These are phyloP conservation scores for Arthrobotrys pseudoclavata DNA, from an alignment of 2,329 filamentous ascomycete species.

Conservation along the genomic window DNA sequence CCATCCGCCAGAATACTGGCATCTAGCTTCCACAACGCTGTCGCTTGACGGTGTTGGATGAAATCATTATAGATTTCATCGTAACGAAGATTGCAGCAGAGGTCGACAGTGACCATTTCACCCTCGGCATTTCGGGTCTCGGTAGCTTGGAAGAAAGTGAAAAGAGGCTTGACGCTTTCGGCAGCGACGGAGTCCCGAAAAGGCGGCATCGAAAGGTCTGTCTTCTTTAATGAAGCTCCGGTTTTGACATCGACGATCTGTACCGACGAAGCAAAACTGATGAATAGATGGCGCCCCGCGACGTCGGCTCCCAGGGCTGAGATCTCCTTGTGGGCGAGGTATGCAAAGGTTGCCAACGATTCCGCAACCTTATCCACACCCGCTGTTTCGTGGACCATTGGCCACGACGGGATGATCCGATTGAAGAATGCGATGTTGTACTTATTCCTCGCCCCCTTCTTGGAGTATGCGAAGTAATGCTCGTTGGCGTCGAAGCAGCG, in stretches of 20 bases:
- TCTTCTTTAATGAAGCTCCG: conserved; percentile 47
- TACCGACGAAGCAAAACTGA: conserved; percentile 44
- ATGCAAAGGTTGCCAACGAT: conserved; percentile 40
- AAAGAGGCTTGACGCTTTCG: conserved; percentile 29
- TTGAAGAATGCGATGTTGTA: conserved; percentile 53
- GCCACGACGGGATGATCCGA: conserved; percentile 48
- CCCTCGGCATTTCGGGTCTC: conserved; percentile 22
- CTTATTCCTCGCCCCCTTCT: conserved; percentile 48
- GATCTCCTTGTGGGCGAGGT: conserved; percentile 39
- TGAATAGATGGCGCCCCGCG: conserved; percentile 40
- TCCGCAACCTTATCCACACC: conserved; percentile 31
- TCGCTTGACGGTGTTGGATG: conserved; percentile 53
- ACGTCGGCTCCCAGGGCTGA: conserved; percentile 47
- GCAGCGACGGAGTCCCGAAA: conserved; percentile 36
- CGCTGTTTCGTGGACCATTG: conserved; percentile 32
- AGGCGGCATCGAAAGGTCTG: conserved; percentile 51
- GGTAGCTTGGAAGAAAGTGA: conserved; percentile 43
- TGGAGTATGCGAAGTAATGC: conserved; percentile 55
- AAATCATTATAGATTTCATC: conserved; percentile 52
- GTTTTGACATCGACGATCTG: conserved; percentile 52
- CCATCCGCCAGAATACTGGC: conserved; percentile 33
- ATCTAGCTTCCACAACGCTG: conserved; percentile 50
- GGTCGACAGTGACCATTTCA: conserved; percentile 37
- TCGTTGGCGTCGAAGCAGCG: conserved; percentile 48
- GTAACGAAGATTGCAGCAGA: conserved; percentile 54